Percentiles rank a stretch among this genome's conserved stretches.
phyloP scores from a whole-genome alignment of 805 yeast species.

The Geotrichum ghanense region DNA sequence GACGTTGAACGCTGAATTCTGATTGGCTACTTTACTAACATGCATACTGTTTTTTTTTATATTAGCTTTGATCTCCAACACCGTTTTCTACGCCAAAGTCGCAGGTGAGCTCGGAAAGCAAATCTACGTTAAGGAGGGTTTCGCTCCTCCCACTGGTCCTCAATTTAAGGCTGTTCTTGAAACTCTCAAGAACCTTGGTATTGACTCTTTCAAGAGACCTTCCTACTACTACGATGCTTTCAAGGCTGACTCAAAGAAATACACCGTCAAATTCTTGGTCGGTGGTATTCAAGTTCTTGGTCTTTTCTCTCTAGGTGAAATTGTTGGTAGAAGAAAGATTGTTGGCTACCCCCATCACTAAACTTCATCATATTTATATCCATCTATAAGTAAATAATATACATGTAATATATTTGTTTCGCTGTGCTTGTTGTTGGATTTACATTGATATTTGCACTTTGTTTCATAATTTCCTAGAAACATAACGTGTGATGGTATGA shows the following conservation, averaged over 20 bases:
- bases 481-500: no score
- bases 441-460: no score
- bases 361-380: no score
- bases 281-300: constrained; percentile 79
- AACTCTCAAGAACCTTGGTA: constrained; percentile 33
- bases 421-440: no score
- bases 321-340: constrained; percentile 87
- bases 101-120: constrained; percentile 54
- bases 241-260: constrained; percentile 41
- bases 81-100: constrained; percentile 72
- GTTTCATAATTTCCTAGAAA: no score
- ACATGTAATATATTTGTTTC: no score
- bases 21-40: not conserved
- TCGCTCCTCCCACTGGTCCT: constrained; percentile 76
- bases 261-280: constrained; percentile 55
- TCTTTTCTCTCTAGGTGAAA: constrained; percentile 88
- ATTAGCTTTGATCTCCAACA: constrained; percentile 33
- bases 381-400: no score
- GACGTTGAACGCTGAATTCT: not conserved
- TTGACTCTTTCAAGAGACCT: constrained; percentile 44
- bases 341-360: constrained; percentile 70
- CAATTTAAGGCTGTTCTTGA: constrained; percentile 71
- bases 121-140: constrained; percentile 83
- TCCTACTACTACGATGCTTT: constrained; percentile 39
- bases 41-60: constrained; percentile 1